Percentiles rank a stretch among this genome's conserved stretches.
These are phyloP conservation scores for Theileria sp. DNA, from an alignment of 169 alveolate genomes.

Conservation along the genomic window DNA sequence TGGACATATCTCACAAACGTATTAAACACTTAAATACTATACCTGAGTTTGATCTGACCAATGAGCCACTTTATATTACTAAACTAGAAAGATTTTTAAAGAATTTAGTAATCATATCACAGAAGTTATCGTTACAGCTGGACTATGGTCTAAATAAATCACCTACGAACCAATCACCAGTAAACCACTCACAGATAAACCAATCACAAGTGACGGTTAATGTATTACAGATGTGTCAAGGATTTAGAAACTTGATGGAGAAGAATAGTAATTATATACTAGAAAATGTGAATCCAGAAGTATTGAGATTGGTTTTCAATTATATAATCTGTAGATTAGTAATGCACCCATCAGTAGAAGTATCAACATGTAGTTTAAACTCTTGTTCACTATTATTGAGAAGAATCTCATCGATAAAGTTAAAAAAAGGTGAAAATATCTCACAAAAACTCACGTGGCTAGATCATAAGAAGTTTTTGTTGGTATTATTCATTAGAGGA, in stretches of 20 bases:
- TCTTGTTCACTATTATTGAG: slow-evolving; percentile 36
- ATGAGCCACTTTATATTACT: slow-evolving; percentile 21
- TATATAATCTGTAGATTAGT: slow-evolving; percentile 30
- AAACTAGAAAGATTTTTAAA: slow-evolving; percentile 43
- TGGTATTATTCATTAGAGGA: slow-evolving; percentile 42
- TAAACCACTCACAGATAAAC: background rate
- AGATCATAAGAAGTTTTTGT: slow-evolving; percentile 34
- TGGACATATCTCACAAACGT: slow-evolving; percentile 30
- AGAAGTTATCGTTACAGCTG: slow-evolving; percentile 26
- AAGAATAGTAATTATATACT: slow-evolving; percentile 37
- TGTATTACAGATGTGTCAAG: slow-evolving; percentile 57
- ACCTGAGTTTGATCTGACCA: slow-evolving; percentile 36
- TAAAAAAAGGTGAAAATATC: slow-evolving; percentile 12
- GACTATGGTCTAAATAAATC: slow-evolving; percentile 8
- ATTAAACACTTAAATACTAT: slow-evolving; percentile 26
- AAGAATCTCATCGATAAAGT: slow-evolving; percentile 24
- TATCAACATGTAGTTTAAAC: slow-evolving; percentile 43
- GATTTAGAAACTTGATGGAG: slow-evolving; percentile 37
- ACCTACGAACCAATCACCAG: slow-evolving; percentile 10
- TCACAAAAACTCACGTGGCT: slow-evolving; percentile 28
- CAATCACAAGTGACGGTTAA: slow-evolving; percentile 4
- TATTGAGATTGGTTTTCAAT: slow-evolving; percentile 29
- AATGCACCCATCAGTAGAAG: slow-evolving; percentile 66
- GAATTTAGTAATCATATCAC: slow-evolving; percentile 38
- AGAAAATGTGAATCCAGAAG: slow-evolving; percentile 13